phyloP scores from a whole-genome alignment of 306 rosid genomes.

The Erythrophleum fordii region DNA sequence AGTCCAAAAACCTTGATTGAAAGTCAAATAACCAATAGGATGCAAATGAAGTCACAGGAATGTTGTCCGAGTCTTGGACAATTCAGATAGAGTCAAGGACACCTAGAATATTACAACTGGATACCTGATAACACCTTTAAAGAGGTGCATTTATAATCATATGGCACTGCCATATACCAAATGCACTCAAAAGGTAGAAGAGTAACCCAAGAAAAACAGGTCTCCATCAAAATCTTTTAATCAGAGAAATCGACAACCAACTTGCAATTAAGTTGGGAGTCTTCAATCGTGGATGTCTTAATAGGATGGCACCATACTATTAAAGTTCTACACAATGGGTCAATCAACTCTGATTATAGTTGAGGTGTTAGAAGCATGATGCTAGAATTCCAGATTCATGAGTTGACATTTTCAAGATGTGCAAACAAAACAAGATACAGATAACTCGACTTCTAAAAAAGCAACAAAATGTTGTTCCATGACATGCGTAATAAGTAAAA shows the following conservation, averaged over 20 bases:
- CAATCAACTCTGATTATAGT: neutral
- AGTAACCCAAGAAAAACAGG: neutral
- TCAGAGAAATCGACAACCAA: neutral
- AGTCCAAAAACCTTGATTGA: neutral
- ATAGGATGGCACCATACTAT: neutral
- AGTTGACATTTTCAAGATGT: neutral
- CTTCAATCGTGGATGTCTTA: neutral
- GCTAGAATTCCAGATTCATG: neutral
- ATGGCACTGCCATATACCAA: neutral
- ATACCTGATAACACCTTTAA: neutral
- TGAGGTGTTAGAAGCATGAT: neutral
- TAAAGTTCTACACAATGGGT: constrained; percentile 1
- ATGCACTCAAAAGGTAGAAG: neutral
- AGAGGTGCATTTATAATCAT: neutral
- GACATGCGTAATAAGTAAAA: neutral
- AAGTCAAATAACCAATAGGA: neutral
- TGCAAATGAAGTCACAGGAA: constrained; percentile 1
- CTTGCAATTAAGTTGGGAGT: neutral
- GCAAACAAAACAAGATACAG: neutral
- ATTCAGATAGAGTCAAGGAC: neutral
- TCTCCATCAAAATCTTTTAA: neutral
- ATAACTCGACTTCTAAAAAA: neutral
- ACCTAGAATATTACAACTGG: neutral
- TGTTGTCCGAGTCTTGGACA: neutral
- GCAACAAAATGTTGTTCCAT: neutral